Percentiles rank a stretch among this genome's conserved stretches.
These are phyloP conservation scores for Tulasnella sp. DNA, from an alignment of 768 basidiomycete genomes.

Conservation along the genomic window DNA sequence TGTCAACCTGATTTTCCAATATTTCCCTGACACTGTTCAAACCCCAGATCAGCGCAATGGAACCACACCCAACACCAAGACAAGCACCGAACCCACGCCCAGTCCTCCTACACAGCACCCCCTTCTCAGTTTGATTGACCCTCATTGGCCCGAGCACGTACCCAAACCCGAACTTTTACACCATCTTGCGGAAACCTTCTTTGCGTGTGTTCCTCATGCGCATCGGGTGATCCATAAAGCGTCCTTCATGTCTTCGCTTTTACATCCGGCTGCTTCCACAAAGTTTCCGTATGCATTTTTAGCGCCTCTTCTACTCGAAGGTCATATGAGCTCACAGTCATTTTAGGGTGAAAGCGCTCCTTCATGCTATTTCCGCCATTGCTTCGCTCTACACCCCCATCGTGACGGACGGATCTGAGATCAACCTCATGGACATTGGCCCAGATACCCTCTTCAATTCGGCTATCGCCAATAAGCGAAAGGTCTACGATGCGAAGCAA, in stretches of 20 bases:
- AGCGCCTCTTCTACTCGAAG: background rate
- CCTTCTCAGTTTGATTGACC: conserved; percentile 8
- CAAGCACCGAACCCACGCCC: background rate
- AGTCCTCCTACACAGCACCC: background rate
- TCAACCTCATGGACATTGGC: conserved; percentile 11
- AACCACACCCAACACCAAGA: background rate
- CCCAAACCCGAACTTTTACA: conserved; percentile 25
- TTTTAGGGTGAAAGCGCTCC: conserved; percentile 16
- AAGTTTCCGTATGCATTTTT: conserved; percentile 20
- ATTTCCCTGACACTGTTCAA: background rate
- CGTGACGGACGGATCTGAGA: conserved; percentile 15
- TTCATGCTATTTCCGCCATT: conserved; percentile 31
- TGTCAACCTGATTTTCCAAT: background rate
- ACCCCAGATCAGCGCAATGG: background rate
- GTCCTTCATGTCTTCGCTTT: conserved; percentile 24
- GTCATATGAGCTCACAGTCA: background rate
- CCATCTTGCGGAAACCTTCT: conserved; percentile 30
- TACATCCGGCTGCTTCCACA: background rate
- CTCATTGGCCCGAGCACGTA: conserved; percentile 21
- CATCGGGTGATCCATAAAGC: conserved; percentile 28
- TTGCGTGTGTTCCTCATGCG: conserved; percentile 27
- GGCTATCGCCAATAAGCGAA: conserved; percentile 5
- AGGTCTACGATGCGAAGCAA: background rate
- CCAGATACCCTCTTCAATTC: conserved; percentile 23
- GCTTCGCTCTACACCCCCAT: conserved; percentile 28